Evolutionary conservation across 1,139 yeast species (phyloP).

Genomic region (Pichia sp.): DNA sequence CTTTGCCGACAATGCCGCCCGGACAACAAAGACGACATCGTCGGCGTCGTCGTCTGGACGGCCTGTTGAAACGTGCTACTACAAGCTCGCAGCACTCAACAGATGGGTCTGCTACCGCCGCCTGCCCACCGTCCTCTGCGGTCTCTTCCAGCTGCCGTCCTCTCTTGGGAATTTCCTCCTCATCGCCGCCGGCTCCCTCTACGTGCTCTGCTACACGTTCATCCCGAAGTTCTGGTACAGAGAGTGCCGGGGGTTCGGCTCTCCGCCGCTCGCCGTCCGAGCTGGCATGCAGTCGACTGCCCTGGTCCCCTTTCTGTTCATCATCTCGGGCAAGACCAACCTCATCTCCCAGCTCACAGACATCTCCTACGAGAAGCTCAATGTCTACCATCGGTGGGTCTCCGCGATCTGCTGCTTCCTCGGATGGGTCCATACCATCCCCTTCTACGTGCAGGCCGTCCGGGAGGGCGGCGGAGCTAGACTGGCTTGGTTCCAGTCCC

Average conservation of each 20-base stretch:
- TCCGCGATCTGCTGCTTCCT: conserved; percentile 40
- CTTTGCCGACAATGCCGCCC: conserved; percentile 34
- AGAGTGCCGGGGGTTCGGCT: conserved; percentile 54
- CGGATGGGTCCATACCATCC: conserved; percentile 50
- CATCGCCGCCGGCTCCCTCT: conserved; percentile 40
- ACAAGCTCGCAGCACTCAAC: conserved; percentile 34
- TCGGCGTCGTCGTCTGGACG: too few relatives aligned
- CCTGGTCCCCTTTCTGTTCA: conserved; percentile 47
- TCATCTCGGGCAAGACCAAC: conserved; percentile 52
- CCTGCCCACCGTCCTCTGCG: conserved; percentile 37
- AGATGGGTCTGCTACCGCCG: conserved; percentile 49
- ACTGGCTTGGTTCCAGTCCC: conserved; percentile 16
- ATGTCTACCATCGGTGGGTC: conserved; percentile 49
- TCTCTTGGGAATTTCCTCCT: conserved; percentile 47
- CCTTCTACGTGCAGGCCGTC: conserved; percentile 45
- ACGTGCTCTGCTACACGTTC: conserved; percentile 42
- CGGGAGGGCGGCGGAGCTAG: conserved; percentile 46
- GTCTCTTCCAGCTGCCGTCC: conserved; percentile 46
- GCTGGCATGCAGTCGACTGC: conserved; percentile 53
- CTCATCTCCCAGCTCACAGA: conserved; percentile 50
- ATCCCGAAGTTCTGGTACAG: conserved; percentile 54
- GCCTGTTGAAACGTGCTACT: conserved; percentile 21
- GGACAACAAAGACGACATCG: conserved; percentile 14
- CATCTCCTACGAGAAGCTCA: conserved; percentile 51
- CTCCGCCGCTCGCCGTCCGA: conserved; percentile 60